These are phyloP conservation scores for Cytospora piceae DNA, from an alignment of 2,329 filamentous ascomycete genomes.

Conservation along the genomic window DNA sequence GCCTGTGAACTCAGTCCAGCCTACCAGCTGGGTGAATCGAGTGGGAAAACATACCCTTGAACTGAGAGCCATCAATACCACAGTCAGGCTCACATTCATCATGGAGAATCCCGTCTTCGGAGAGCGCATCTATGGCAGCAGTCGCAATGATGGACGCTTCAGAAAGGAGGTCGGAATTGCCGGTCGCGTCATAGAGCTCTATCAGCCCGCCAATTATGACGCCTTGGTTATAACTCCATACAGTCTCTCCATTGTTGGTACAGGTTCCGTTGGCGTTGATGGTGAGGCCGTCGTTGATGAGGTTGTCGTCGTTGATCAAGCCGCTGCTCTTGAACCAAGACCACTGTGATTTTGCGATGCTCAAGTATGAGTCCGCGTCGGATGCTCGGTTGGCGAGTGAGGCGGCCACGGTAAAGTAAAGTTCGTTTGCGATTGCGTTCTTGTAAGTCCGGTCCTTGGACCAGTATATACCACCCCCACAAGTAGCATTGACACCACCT, in stretches of 20 bases:
- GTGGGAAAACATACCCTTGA: slow-evolving; percentile 55
- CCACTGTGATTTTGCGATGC: slow-evolving; percentile 54
- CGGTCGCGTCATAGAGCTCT: slow-evolving; percentile 51
- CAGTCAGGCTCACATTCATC: slow-evolving; percentile 56
- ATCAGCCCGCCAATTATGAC: slow-evolving; percentile 57
- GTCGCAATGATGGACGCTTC: slow-evolving; percentile 54
- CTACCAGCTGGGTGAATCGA: not conserved
- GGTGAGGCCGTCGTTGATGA: slow-evolving; percentile 58
- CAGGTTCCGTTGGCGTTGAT: slow-evolving; percentile 47
- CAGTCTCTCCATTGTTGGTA: slow-evolving; percentile 50
- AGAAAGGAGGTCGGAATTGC: slow-evolving; percentile 46
- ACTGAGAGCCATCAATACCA: slow-evolving; percentile 59
- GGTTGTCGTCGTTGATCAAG: slow-evolving; percentile 53
- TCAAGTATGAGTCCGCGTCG: slow-evolving; percentile 46
- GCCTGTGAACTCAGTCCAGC: not conserved
- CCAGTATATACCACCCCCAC: slow-evolving; percentile 62
- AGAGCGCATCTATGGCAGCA: slow-evolving; percentile 52
- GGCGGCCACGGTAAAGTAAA: slow-evolving; percentile 56
- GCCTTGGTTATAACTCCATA: slow-evolving; percentile 62
- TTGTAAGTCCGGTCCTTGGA: slow-evolving; percentile 55
- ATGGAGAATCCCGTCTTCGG: slow-evolving; percentile 52
- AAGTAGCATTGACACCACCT: slow-evolving; percentile 46
- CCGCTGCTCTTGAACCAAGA: slow-evolving; percentile 55
- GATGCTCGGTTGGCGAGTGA: slow-evolving; percentile 53
- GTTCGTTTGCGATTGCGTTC: slow-evolving; percentile 60